Percentiles rank a stretch among this genome's conserved stretches.
Conservation (phyloP, 805 yeast genomes). For the Ogataea kodamae region DNA sequence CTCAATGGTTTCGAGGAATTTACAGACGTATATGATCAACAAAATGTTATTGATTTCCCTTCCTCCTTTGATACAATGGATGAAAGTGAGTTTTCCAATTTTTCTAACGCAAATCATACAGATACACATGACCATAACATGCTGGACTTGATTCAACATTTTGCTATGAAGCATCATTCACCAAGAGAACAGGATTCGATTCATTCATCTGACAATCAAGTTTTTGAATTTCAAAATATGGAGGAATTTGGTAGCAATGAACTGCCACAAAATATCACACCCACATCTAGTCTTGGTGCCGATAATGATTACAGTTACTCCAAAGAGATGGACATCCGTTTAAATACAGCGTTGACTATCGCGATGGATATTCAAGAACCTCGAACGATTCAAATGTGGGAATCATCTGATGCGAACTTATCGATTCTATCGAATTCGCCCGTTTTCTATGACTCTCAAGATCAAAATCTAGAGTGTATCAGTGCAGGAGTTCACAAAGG, state of each 20-base stretch:
- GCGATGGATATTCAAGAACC: conserved; percentile 4
- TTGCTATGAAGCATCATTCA: conserved; percentile 8
- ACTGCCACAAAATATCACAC: conserved; percentile 9
- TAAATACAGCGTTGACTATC: conserved; percentile 1
- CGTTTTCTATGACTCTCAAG: conserved; percentile 1
- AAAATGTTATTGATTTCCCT: conserved; percentile 5
- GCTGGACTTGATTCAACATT: conserved; percentile 8
- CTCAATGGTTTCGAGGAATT: conserved; percentile 6
- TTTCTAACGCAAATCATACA: not conserved
- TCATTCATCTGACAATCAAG: conserved; percentile 11
- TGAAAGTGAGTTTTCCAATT: conserved; percentile 2
- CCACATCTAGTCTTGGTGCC: conserved; percentile 11
- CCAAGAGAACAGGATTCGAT: conserved; percentile 10
- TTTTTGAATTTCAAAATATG: conserved; percentile 13
- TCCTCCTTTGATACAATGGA: conserved; percentile 7
- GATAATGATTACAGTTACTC: conserved; percentile 8
- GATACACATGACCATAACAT: conserved; percentile 7
- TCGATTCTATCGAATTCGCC: conserved; percentile 1
- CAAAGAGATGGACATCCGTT: not conserved
- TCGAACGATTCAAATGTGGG: conserved; percentile 3
- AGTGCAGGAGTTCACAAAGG: conserved; percentile 10
- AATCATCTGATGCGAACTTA: not conserved
- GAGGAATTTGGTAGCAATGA: conserved; percentile 6
- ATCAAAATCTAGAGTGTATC: conserved; percentile 1
- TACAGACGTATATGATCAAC: conserved; percentile 1